Base-by-base conservation (phyloP, 257 asterid species). In the Plantago elongata region DNA sequence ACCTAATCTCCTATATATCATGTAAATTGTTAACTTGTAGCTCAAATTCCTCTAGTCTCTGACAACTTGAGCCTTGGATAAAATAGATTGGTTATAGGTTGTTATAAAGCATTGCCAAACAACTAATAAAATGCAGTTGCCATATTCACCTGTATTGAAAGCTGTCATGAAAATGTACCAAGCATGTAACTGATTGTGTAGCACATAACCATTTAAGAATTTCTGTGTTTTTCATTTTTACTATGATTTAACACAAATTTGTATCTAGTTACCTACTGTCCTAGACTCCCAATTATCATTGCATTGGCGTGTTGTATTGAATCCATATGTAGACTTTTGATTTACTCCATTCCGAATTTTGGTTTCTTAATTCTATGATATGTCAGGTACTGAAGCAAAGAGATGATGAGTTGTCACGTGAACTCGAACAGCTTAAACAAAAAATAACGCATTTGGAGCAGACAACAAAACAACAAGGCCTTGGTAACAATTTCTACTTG, bases 381-480 rank as follows among this genome's bases (percentile, higher is more conserved):
- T 49, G 65, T 52, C 64, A 86, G 96, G 77, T 47, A 42, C 18
- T 86, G 81, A 82, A 62, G 69, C 78, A 72, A 71, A 77, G 78
- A 29, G 90, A 86, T 66, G 89, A 86, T 27, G 85, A 86, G 59
- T 61, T 86, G 63, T 73, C 70, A 8, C 71, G 48, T 68, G 97
- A 86, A 68, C 59, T 86, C 16, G 89, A 84, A 67, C 64, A 74
- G 65, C 93, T 89, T 5, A 79, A 78, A 75, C 72, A 60, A 30
- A 70, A 70, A 73, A 54, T 81, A 15, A 65, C 58, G 63, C 78
- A 73, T 66, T 66, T 89, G 49, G 95, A 89, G 84, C 71, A 43
- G 43, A 67, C 63, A 52, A 62, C 77, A 38, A 74, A 80, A 61
- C 82, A 71, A 45, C 78, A 66, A 30, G 70, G 68, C 47, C 50